Percentiles rank a stretch among this genome's conserved stretches.
Evolutionary conservation across 2,329 filamentous ascomycete species (phyloP).

Genomic region (Lachnellula willkommii): DNA sequence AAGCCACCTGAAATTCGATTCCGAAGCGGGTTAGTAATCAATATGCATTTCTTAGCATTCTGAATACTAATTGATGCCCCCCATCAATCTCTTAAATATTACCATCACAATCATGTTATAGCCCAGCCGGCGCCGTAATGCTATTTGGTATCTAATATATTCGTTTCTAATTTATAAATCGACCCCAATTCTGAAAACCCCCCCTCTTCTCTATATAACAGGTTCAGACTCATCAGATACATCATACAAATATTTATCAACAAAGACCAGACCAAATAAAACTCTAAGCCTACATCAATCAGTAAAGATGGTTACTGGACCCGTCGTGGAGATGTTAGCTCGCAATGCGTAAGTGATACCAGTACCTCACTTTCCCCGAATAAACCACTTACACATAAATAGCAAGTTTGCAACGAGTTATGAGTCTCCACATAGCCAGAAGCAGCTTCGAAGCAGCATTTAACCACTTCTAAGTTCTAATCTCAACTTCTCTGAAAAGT

Average conservation of each 20-base stretch:
- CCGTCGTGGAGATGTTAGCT: constrained; percentile 18
- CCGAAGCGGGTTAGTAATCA: background rate
- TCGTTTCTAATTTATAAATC: background rate
- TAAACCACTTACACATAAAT: background rate
- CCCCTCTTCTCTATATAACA: background rate
- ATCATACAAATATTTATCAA: too few species aligned
- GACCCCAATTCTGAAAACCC: background rate
- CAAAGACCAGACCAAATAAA: background rate
- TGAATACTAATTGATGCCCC: background rate
- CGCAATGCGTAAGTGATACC: constrained; percentile 16
- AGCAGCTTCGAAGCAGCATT: too few species aligned
- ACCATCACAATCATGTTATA: too few species aligned
- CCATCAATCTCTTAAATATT: too few species aligned
- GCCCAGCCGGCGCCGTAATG: too few species aligned
- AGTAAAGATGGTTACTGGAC: constrained; percentile 17
- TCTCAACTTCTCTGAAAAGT: too few species aligned
- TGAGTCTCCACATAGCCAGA: constrained; percentile 10
- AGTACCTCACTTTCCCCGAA: background rate
- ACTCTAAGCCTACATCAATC: background rate
- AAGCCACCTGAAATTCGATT: background rate
- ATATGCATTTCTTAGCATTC: background rate
- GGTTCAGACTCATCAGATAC: too few species aligned
- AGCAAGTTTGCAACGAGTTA: constrained; percentile 16
- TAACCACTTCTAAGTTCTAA: too few species aligned
- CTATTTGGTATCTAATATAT: background rate